Evolutionary conservation across 2,329 filamentous ascomycete species (phyloP), one percentile per base, ranked within the genome.

Genomic region (Fusarium drepaniforme): DNA sequence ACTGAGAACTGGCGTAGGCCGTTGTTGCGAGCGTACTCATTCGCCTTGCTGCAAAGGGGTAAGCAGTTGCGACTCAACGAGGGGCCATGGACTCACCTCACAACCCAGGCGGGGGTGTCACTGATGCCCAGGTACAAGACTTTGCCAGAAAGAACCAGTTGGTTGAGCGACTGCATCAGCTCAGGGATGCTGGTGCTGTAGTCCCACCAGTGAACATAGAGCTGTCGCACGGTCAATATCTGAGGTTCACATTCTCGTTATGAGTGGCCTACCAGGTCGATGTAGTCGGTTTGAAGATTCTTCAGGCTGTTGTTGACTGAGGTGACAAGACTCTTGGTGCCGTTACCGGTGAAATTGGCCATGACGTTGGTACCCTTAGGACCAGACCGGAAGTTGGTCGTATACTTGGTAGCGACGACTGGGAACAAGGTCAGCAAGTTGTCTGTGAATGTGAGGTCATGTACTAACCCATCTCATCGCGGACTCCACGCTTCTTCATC

Each of bases 331-430:
- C 87, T 90, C 83, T 93, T 94, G 49, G 88, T 84, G 21, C 89
- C 87, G 77, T 93, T 93, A 3, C 92, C 92, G 28, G 83, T 83
- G 68, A 80, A 87, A 77, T 91, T 91, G 74, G 86, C 85, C 77
- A 84, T 84, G 70, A 89, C 85, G 23, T 85, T 82, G 7, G 83
- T 79, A 15, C 82, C 81, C 12, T 83, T 81, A 3, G 80, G 82
- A 2, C 85, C 85, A n/a, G 83, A 75, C 28, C 83, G 83, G 81
- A 88, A 93, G 78, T 88, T 88, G 28, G 88, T 91, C 1, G 90
- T 90, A 80, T 87, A 93, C 80, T 94, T 94, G 66, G 92, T 94
- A 1, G 92, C 91, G 64, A 94, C 85, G 18, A 94, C 91, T 88
- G 42, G 3, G 61, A n/a, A 3, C 13, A 57, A 28, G 16, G 37